Evolutionary conservation across 495 filamentous ascomycete genomes (phyloP), one percentile per base, ranked within the genome.

Genomic region (Penicillium canariense): DNA sequence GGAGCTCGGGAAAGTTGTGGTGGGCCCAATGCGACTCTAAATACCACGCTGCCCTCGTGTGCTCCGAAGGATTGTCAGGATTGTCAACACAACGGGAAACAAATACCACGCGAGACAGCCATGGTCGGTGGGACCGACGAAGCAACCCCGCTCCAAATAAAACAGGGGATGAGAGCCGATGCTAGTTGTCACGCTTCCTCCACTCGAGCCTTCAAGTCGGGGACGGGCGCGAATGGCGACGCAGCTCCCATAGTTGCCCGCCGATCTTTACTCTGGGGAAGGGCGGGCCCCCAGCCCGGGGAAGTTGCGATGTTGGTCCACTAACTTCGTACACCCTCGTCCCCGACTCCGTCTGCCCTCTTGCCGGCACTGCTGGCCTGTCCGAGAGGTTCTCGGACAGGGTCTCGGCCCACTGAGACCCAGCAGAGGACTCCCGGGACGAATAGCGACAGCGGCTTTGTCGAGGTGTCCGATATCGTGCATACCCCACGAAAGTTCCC

Each of bases 191-290:
- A 6, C 30, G 6, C 12, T 32, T 32, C 30, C 30, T 32, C 30
- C 30, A 6, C 30, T 32, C 12, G n/a, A n/a, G n/a, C n/a, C n/a
- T n/a, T n/a, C n/a, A n/a, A n/a, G n/a, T n/a, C n/a, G n/a, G n/a
- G n/a, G n/a, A n/a, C n/a, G n/a, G n/a, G n/a, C n/a, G 26, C 43
- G 22, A 46, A 46, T n/a, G n/a, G 35, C 23, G 46, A 35, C 28
- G n/a, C 10, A 18, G 23, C 8, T 23, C 18, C 30, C 17, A 39
- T 18, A 18, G 20, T 34, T 18, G 35, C 8, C 53, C 39, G 55
- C 55, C 49, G 55, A 57, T 53, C 55, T 23, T 4, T n/a, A 23
- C 1, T 57, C 34, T 39, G 49, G 54, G 38, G 48, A 45, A 56
- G 46, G 7, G 8, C 22, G 30, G 6, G 6, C 30, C 30, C 30